Base-by-base conservation (phyloP, 2,329 filamentous ascomycete species). In the Gyromitra esculenta region DNA sequence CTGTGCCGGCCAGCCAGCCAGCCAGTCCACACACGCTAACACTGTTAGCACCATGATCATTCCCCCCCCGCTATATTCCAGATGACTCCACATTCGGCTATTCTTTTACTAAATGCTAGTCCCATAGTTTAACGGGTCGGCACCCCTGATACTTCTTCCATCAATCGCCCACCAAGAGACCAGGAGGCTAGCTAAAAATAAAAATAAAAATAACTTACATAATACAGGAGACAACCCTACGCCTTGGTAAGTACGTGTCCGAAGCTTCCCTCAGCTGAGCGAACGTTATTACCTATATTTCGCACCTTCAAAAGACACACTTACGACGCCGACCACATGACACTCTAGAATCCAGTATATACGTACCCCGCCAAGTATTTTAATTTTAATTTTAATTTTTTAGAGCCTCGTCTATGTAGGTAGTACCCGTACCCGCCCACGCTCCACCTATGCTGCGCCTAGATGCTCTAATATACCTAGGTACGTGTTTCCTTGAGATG, bases 31-130 rank as follows among this genome's bases (percentile, higher is more conserved):
- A 13, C 57, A 21, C 45, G 35, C 52, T 11, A 60, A 59, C 54
- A 45, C 57, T 50, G 66, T 50, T 41, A 60, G 18, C n/a, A 35
- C 41, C 25, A 39, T 45, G 15, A 50, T 39, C 48, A 66, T 41
- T 6, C n/a, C 35, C 31, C 21, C 52, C 54, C 59, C 48, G 39
- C 21, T 43, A 65, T 67, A 68, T 45, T 43, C 72, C 64, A 67
- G 54, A 60, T 63, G 39, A 74, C 65, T 57, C 65, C 65, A 70
- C 57, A 37, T 48, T 59, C 67, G 57, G 67, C 35, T 63, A 62
- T 59, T 59, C 39, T n/a, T 35, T 63, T 11, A 35, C 25, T 3
- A 31, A 31, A 2, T 37, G 57, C 18, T 25, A 31, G 37, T 21
- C 57, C 11, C 54, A 45, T n/a, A 67, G 43, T 18, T 41, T 54